These are phyloP conservation scores for Diospyros kaki DNA, from an alignment of 148 eudicot genomes.

Conservation along the genomic window DNA sequence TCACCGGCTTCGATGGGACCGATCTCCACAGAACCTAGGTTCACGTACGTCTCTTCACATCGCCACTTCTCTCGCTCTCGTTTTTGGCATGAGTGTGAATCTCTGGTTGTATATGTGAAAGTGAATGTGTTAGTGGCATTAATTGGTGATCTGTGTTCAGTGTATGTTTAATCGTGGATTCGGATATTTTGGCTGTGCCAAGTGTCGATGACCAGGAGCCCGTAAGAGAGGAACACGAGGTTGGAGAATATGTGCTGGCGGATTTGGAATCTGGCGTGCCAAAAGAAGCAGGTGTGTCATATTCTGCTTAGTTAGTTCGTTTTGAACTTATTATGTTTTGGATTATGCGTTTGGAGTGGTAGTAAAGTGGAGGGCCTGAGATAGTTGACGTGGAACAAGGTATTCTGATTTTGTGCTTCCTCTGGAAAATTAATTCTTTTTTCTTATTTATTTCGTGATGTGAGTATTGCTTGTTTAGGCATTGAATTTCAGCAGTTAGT, in stretches of 20 bases:
- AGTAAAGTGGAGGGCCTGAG: background rate
- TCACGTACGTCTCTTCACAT: conserved; percentile 26
- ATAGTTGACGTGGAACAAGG: background rate
- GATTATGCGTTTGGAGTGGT: background rate
- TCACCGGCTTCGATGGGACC: conserved; percentile 86
- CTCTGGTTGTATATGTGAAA: background rate
- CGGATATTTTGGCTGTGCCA: conserved; percentile 10
- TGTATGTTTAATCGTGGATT: background rate
- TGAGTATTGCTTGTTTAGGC: background rate
- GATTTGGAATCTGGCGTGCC: conserved; percentile 99
- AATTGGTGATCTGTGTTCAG: background rate
- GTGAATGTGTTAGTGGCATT: too few species aligned
- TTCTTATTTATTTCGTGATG: background rate
- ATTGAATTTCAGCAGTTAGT: background rate
- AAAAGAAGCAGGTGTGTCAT: conserved; percentile 79
- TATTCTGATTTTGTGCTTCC: background rate
- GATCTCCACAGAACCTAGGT: conserved; percentile 97
- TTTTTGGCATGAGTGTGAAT: background rate
- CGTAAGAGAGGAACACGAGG: conserved; percentile 95
- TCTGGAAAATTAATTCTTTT: background rate
- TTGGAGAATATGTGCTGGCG: conserved; percentile 99
- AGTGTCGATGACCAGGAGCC: conserved; percentile 96
- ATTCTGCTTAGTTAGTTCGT: background rate
- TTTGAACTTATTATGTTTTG: background rate
- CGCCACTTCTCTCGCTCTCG: background rate